Conservation (phyloP, 2,329 filamentous ascomycete species). For the Pyrenochaeta sp. region DNA sequence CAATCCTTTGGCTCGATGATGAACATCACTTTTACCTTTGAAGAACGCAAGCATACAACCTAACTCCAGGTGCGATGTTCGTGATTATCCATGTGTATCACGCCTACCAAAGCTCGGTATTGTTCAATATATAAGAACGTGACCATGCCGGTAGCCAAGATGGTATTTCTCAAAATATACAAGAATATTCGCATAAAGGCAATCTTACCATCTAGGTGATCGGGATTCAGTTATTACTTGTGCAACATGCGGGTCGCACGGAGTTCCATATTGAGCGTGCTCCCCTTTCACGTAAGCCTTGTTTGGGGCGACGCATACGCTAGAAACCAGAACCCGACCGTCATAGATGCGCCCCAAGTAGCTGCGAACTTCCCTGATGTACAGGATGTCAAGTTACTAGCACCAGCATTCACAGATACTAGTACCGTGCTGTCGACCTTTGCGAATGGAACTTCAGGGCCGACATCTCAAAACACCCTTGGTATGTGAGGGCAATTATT, state of each 20-base stretch:
- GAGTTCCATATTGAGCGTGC: background rate
- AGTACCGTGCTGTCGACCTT: slow-evolving; percentile 20
- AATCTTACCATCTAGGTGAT: background rate
- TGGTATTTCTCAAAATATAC: no score
- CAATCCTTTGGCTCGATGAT: slow-evolving; percentile 1
- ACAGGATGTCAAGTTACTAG: slow-evolving; percentile 23
- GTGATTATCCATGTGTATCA: slow-evolving; percentile 8
- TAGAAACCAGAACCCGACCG: slow-evolving; percentile 10
- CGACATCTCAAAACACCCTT: slow-evolving; percentile 22
- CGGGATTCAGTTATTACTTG: background rate
- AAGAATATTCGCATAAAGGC: no score
- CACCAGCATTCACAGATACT: slow-evolving; percentile 25
- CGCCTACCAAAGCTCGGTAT: background rate
- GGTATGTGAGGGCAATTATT: slow-evolving; percentile 5
- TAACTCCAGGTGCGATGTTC: background rate
- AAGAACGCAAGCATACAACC: background rate
- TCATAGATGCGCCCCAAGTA: slow-evolving; percentile 3
- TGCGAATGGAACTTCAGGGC: slow-evolving; percentile 26
- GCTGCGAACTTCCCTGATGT: slow-evolving; percentile 23
- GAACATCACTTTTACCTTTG: background rate
- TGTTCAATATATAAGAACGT: background rate
- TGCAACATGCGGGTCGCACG: background rate
- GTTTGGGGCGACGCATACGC: slow-evolving; percentile 6
- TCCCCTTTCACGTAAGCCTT: background rate
- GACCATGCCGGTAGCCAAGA: background rate